phyloP scores from a whole-genome alignment of 768 basidiomycete genomes.

The Leccinum imitatum region DNA sequence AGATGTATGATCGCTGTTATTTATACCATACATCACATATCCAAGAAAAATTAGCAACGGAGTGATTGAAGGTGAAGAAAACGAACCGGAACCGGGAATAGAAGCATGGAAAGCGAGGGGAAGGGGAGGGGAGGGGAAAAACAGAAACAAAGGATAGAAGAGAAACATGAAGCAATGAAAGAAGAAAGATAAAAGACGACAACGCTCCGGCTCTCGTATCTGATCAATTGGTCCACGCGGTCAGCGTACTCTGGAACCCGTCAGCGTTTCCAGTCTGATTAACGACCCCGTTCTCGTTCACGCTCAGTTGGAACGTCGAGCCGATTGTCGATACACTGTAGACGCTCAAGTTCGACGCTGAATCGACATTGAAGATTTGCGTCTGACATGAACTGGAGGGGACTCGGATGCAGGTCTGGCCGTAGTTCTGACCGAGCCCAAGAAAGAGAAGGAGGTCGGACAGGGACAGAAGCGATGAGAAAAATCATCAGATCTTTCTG shows the following conservation, averaged over 20 bases:
- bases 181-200: neutral
- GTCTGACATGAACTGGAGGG: slow-evolving; percentile 37
- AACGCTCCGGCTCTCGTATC: neutral
- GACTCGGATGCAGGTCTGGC: slow-evolving; percentile 33
- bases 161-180: neutral
- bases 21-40: no score
- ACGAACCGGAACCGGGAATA: no score
- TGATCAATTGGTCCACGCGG: neutral
- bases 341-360: slow-evolving; percentile 36
- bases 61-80: no score
- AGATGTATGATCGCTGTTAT: no score
- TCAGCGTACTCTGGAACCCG: neutral
- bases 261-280: slow-evolving; percentile 30
- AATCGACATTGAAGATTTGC: slow-evolving; percentile 44
- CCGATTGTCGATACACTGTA: slow-evolving; percentile 49
- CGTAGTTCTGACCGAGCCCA: slow-evolving; percentile 34
- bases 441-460: neutral
- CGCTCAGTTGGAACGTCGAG: slow-evolving; percentile 40
- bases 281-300: slow-evolving; percentile 35
- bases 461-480: neutral
- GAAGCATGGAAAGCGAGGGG: no score
- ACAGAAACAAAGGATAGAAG: neutral
- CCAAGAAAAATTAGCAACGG: no score
- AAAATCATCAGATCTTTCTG: neutral
- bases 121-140: no score